Conservation (phyloP, 306 rosid genomes). For the Luffa aegyptiaca region DNA sequence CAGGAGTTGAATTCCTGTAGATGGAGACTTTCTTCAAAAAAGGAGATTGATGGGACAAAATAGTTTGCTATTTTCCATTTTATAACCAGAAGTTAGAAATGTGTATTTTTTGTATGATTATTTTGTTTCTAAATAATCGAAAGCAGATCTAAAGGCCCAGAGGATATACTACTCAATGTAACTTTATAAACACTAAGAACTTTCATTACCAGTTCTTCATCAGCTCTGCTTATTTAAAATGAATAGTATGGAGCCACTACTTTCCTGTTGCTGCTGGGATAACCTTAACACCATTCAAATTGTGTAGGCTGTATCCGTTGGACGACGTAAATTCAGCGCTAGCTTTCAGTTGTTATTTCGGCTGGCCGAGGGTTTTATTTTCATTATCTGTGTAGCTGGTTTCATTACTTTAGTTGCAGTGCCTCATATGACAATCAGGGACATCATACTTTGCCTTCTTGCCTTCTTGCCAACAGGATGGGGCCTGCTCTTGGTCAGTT, state of each 20-base stretch:
- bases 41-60: neutral
- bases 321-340: slow-evolving; percentile 80
- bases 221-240: neutral
- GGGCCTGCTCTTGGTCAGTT: slow-evolving; percentile 85
- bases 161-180: neutral
- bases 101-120: neutral
- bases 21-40: neutral
- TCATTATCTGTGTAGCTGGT: slow-evolving; percentile 41
- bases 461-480: slow-evolving; percentile 96
- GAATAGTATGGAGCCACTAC: neutral
- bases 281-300: neutral
- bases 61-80: neutral
- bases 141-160: neutral
- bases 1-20: neutral
- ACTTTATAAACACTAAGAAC: neutral
- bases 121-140: neutral
- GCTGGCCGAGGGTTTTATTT: slow-evolving; percentile 51
- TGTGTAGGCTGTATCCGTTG: slow-evolving; percentile 62
- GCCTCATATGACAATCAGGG: slow-evolving; percentile 51
- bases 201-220: neutral
- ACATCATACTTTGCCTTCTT: slow-evolving; percentile 61
- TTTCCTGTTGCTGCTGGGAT: neutral
- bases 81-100: neutral
- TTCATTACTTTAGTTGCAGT: slow-evolving; percentile 55
- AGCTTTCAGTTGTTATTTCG: slow-evolving; percentile 76